Evolutionary conservation across 2,329 filamentous ascomycete genomes (phyloP), one percentile per base, ranked within the genome.

Genomic region (Ophiostoma quercus): DNA sequence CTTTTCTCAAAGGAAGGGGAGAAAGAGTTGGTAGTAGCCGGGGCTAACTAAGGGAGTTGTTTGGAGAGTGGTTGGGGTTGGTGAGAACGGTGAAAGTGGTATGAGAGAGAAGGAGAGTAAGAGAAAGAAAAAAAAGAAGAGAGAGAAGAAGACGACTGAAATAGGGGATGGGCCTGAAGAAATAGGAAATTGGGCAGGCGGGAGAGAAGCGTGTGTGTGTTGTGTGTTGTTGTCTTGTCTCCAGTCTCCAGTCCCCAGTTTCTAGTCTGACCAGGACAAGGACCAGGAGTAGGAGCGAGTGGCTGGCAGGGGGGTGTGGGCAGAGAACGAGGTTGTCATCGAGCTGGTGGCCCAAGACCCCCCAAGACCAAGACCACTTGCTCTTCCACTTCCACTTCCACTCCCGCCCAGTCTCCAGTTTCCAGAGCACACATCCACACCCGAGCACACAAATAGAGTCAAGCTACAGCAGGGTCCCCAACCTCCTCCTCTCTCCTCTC

Each of bases 1-100:
- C 71, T 73, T 74, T 72, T 67, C 72, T 71, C 68, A 87, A 88
- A 88, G 86, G 86, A 85, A 87, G 84, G 80, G 83, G 83, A 82
- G 82, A 84, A 84, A 71, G 72, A 73, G 70, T 66, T 7, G 16
- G 16, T 51, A 65, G 47, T 68, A 71, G 69, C 71, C 71, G 69
- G 51, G 37, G 72, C 68, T 57, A 62, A 70, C 57, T 69, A 7
- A 11, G 16, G 29, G 22, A 37, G 39, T 67, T 19, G 41, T 11
- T 68, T 63, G 60, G 72, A 71, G 60, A 43, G 74, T 75, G 74
- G 74, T 60, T 66, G 69, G 66, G 67, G 62, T 47, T 16, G 37
- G 54, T 51, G 68, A 70, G 75, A 76, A 75, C 75, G 74, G 47
- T 69, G 39, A 76, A 74, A 75, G 73, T 47, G 66, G 66, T 67